Evolutionary conservation across 2,329 filamentous ascomycete genomes (phyloP), one percentile per base, ranked within the genome.

Genomic region (Zymoseptoria passerinii): DNA sequence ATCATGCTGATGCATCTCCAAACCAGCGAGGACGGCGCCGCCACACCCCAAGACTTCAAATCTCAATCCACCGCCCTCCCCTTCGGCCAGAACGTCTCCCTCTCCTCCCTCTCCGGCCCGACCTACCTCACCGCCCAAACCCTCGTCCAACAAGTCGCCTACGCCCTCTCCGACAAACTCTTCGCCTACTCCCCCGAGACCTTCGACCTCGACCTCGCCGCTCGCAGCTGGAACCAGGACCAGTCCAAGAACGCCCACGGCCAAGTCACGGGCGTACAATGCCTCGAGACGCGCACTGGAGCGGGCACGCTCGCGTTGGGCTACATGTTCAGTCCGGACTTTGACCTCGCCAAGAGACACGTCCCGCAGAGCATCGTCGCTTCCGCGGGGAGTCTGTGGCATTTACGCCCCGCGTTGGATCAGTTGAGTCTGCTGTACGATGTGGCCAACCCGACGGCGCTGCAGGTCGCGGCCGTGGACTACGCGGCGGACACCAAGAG

Each of bases 301-400:
- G 94, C 94, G 55, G 94, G 92, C 57, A 86, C 89, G 64, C 88
- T 97, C 71, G 91, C 94, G 20, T 82, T 99, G 53, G 94, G 94
- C 58, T 99, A 99, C 77, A 89, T 97, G 73, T 99, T 97, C 81
- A 96, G 92, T 61, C 90, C 90, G 70, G 94, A 99, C 76, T 96
- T 96, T 70, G 92, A 97, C 73, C 76, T 96, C 69, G 85, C 83
- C 78, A 96, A 94, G 81, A 86, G 92, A 66, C 86, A 94, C 71
- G 86, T 96, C 59, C 92, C 94, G 2, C 94, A 99, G 80, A 86
- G 90, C 16, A 85, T 99, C 63, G 77, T 99, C 63, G 92, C 91
- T 8, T 90, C 91, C 2, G 92, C 91, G 0, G 85, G 89, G 51
- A 92, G 87, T 64, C 79, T 99, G 65, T 83, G 85, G 60, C 87